Conservation (phyloP, 1,284 basidiomycete species). For the Albatrellus sp. region DNA sequence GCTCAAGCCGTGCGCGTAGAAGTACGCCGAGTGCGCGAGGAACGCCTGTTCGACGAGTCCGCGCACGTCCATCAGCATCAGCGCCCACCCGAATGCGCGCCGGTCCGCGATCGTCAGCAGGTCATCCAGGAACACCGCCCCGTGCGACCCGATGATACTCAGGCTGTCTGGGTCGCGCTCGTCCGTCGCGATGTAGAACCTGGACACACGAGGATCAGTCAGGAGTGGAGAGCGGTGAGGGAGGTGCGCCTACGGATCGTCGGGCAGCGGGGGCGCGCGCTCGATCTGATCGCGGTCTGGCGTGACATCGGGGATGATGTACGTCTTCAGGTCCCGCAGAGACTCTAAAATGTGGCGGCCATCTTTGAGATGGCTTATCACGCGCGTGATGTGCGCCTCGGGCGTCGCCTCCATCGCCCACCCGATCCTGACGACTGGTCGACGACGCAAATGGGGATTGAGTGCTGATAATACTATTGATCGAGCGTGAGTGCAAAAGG, state of each 20-base stretch:
- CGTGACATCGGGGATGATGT: slow-evolving; percentile 17
- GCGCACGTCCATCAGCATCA: slow-evolving; percentile 31
- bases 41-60: slow-evolving; percentile 32
- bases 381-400: slow-evolving; percentile 23
- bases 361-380: slow-evolving; percentile 19
- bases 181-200: slow-evolving; percentile 37
- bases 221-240: neutral
- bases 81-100: slow-evolving; percentile 26
- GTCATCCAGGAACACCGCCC: slow-evolving; percentile 29
- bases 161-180: slow-evolving; percentile 26
- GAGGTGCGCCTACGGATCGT: slow-evolving; percentile 5
- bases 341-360: slow-evolving; percentile 19
- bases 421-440: slow-evolving; percentile 15
- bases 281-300: slow-evolving; percentile 12
- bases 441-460: neutral
- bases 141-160: slow-evolving; percentile 20
- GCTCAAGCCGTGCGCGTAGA: slow-evolving; percentile 31
- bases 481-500: neutral
- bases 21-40: slow-evolving; percentile 25
- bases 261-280: slow-evolving; percentile 2
- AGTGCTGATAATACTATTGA: neutral
- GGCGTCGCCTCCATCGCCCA: slow-evolving; percentile 26
- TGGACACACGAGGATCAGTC: slow-evolving; percentile 8
- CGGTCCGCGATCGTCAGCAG: slow-evolving; percentile 28
- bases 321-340: slow-evolving; percentile 14